Evolutionary conservation across 225 moss, liverwort and hornwort species (phyloP), one percentile per base, ranked within the genome.

Genomic region (Sphagnum tenellum): DNA sequence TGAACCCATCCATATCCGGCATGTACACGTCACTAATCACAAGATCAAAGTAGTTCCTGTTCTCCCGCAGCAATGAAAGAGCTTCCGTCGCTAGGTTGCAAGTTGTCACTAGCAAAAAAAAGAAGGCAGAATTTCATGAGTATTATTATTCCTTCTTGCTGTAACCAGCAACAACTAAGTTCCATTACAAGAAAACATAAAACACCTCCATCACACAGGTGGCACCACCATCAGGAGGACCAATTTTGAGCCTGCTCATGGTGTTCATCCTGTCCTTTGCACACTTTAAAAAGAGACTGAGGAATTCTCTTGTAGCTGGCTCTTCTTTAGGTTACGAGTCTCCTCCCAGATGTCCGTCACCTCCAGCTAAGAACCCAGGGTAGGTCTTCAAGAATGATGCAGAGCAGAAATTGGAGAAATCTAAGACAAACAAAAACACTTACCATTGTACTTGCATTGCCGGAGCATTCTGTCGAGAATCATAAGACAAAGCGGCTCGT

Each of bases 1-100:
- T 96, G 69, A 96, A 92, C 48, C 96, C 96, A 65, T 96, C 95
- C 95, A 96, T 96, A 64, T 92, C 95, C 12, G 92, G 96, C 96
- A 96, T 96, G 72, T 92, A 88, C 3, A 96, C 96, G 69, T 96
- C 96, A 65, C 90, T 92, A 47, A 96, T 78, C 29, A 96, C 96
- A 64, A 96, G 76, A 59, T 96, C 96, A 58, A 86, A 96, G 55
- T 81, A 74, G 70, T 71, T 83, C 7, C 73, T 83, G 54, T 87
- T 88, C 66, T 90, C 90, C 55, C 89, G 81, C 52, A 96, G 77
- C 76, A 92, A 78, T 14, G 90, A 65, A 61, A 96, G 69, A 65
- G 96, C 96, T 62, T 77, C 75, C 4, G 80, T 74, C 12, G 96
- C 96, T 59, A 81, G 84, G 45, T 73, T 81, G 57, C 92, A 88